phyloP scores from a whole-genome alignment of 371 early-diverging fungal species.

The Apophysomyces ossiformis region DNA sequence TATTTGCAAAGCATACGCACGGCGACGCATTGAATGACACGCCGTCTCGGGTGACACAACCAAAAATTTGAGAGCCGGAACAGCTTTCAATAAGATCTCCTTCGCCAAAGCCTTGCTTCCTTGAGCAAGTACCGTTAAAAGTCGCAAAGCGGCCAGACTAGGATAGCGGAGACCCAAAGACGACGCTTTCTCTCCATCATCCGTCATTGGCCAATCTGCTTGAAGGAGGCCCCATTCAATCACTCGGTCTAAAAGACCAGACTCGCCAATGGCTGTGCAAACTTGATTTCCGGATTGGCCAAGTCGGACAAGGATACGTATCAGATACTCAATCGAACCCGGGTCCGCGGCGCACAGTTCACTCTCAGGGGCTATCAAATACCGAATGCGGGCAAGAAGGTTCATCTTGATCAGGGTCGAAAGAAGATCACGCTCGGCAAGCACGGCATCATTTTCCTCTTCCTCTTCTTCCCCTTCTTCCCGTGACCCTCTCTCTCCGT shows the following conservation, averaged over 20 bases:
- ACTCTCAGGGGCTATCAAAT: slow-evolving; percentile 44
- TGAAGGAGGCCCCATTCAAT: slow-evolving; percentile 47
- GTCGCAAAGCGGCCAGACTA: slow-evolving; percentile 39
- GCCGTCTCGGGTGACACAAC: slow-evolving; percentile 46
- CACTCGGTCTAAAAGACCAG: slow-evolving; percentile 50
- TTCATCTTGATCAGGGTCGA: slow-evolving; percentile 62
- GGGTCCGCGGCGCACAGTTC: slow-evolving; percentile 44
- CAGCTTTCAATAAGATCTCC: slow-evolving; percentile 41
- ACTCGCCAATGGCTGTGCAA: slow-evolving; percentile 51
- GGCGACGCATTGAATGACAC: slow-evolving; percentile 22
- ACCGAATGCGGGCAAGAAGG: slow-evolving; percentile 59
- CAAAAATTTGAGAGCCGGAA: slow-evolving; percentile 43
- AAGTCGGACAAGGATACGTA: slow-evolving; percentile 52
- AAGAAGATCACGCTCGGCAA: slow-evolving; percentile 57
- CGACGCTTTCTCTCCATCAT: slow-evolving; percentile 11
- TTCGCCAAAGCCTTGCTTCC: slow-evolving; percentile 53
- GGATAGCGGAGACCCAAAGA: slow-evolving; percentile 28
- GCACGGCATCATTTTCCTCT: slow-evolving; percentile 41
- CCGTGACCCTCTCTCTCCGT: neutral
- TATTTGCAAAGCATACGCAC: slow-evolving; percentile 50
- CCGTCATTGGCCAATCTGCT: slow-evolving; percentile 55
- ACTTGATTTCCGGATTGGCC: slow-evolving; percentile 48
- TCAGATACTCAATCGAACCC: slow-evolving; percentile 42
- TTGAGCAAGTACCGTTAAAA: slow-evolving; percentile 49
- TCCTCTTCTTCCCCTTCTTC: slow-evolving; percentile 24